Conservation (phyloP, 1,284 basidiomycete species). For the Ganoderma lingzhi region DNA sequence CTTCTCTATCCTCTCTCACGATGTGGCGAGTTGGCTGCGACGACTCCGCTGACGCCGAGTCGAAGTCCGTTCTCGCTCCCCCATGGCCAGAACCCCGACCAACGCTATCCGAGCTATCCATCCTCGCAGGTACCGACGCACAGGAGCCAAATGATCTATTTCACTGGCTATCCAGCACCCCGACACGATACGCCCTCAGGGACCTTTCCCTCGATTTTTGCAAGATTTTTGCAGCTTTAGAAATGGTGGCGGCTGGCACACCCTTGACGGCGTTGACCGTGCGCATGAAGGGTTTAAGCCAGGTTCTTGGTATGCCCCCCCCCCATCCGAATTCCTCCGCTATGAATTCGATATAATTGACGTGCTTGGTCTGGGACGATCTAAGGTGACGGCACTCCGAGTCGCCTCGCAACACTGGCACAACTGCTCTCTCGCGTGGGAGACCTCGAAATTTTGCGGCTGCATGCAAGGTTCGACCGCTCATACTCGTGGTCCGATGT, state of each 20-base stretch:
- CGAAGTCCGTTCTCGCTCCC: neutral
- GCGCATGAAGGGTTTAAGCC: neutral
- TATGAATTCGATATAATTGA: neutral
- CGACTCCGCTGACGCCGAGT: neutral
- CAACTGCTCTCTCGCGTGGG: neutral
- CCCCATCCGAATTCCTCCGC: neutral
- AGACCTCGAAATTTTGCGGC: neutral
- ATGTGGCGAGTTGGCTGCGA: neutral
- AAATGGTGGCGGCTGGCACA: neutral
- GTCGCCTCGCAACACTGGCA: neutral
- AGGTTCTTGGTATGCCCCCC: neutral
- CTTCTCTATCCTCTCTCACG: neutral
- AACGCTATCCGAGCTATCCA: neutral
- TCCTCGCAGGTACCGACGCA: neutral
- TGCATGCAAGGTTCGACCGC: neutral
- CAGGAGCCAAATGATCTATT: neutral
- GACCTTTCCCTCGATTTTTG: neutral
- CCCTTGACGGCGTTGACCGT: neutral
- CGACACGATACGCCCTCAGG: neutral
- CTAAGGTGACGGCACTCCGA: neutral
- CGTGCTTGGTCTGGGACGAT: neutral
- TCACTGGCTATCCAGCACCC: neutral
- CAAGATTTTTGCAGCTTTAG: neutral
- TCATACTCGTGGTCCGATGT: neutral
- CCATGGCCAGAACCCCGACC: neutral